A percentile compares a stretch with the other conserved stretches of the same genome.
phyloP scores from a whole-genome alignment of 2,329 filamentous ascomycete genomes.

The Fusarium bulbicola region DNA sequence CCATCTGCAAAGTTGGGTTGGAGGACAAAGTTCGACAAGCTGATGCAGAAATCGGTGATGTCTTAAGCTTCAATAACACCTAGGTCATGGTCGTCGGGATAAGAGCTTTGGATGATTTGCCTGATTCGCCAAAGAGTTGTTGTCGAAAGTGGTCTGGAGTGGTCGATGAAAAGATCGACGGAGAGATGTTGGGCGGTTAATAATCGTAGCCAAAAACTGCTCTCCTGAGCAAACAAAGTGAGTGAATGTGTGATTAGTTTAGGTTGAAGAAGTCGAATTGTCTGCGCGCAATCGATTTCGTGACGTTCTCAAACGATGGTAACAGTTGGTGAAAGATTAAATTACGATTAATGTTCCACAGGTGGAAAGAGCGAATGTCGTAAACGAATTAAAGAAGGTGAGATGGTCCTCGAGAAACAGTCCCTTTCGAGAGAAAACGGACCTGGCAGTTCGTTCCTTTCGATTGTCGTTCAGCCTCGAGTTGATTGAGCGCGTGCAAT shows the following conservation, averaged over 20 bases:
- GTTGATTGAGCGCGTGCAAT: constrained; percentile 28
- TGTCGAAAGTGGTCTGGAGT: constrained; percentile 3
- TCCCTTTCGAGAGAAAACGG: constrained; percentile 26
- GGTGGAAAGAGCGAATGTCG: constrained; percentile 36
- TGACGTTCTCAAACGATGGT: constrained; percentile 35
- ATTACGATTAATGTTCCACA: constrained; percentile 39
- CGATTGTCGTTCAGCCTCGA: constrained; percentile 36
- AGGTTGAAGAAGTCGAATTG: constrained; percentile 25
- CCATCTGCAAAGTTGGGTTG: constrained; percentile 9
- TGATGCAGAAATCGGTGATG: constrained; percentile 12
- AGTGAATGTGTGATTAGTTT: constrained; percentile 28
- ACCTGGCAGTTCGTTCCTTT: constrained; percentile 39
- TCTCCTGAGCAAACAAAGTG: constrained; percentile 37
- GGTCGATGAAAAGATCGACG: constrained; percentile 31
- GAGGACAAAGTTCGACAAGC: constrained; percentile 15
- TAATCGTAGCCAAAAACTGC: constrained; percentile 47
- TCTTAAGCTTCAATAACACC: constrained; percentile 20
- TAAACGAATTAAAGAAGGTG: constrained; percentile 30
- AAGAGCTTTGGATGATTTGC: constrained; percentile 15
- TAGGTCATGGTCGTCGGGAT: constrained; percentile 36
- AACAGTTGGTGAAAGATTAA: constrained; percentile 41
- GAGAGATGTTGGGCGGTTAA: constrained; percentile 43
- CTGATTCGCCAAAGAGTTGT: constrained; percentile 14
- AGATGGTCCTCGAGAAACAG: constrained; percentile 31
- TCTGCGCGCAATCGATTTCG: constrained; percentile 23